These are phyloP conservation scores for Cladosporium velox DNA, from an alignment of 2,329 filamentous ascomycete genomes.

Conservation along the genomic window DNA sequence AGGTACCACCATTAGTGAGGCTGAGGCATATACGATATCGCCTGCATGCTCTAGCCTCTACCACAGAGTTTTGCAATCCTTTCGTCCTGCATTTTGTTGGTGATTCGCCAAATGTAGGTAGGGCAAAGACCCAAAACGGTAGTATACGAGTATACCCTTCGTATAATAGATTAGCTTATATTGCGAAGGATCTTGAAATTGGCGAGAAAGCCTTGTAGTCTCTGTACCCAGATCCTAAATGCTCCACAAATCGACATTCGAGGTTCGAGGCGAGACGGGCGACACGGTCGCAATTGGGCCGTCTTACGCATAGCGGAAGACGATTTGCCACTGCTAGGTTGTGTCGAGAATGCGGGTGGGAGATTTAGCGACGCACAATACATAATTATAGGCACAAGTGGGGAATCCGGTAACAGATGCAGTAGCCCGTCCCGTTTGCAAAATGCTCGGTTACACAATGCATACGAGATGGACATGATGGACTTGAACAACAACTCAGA, in stretches of 20 bases:
- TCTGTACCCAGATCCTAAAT: not conserved
- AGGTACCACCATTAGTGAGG: not conserved
- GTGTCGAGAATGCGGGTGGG: not conserved
- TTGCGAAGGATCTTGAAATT: not conserved
- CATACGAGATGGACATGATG: not conserved
- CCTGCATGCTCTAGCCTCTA: not conserved
- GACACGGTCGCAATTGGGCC: not conserved
- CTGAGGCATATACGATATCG: constrained; percentile 5
- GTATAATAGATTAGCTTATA: constrained; percentile 5
- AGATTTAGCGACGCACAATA: not conserved
- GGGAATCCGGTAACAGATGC: not conserved
- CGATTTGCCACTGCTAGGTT: not conserved
- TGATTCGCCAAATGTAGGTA: not conserved
- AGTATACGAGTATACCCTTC: not conserved
- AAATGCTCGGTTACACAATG: not conserved
- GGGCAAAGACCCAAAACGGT: not conserved
- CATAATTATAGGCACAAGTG: not conserved
- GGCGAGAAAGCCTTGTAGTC: not conserved
- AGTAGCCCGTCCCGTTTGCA: not conserved
- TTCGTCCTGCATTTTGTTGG: not conserved
- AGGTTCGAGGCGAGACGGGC: constrained; percentile 2
- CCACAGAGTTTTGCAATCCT: not conserved
- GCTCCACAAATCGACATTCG: not conserved
- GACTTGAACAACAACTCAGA: not conserved
- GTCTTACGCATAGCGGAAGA: not conserved